A percentile compares a stretch with the other conserved stretches of the same genome.
These are phyloP conservation scores for Xylaria intraflava DNA, from an alignment of 495 filamentous ascomycete genomes.

Conservation along the genomic window DNA sequence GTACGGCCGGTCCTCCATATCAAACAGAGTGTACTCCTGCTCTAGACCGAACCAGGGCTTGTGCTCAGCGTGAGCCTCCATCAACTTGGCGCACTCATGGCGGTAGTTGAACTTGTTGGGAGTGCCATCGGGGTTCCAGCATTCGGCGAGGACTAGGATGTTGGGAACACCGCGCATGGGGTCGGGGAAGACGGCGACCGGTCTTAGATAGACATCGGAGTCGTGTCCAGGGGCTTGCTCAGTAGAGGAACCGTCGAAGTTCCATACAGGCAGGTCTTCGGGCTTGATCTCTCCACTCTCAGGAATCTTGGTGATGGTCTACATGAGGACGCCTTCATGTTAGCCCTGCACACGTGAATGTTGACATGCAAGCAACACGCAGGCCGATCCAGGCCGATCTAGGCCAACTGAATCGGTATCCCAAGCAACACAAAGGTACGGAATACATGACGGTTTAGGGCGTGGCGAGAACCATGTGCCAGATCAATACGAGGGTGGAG, in stretches of 20 bases:
- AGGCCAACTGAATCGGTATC: no score
- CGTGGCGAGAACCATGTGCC: conserved; percentile 1
- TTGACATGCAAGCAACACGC: conserved; percentile 16
- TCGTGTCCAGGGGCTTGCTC: conserved; percentile 92
- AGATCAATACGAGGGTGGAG: not conserved
- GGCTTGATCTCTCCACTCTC: conserved; percentile 42
- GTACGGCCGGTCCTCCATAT: conserved; percentile 77
- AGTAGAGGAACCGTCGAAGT: conserved; percentile 96
- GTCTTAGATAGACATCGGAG: conserved; percentile 96
- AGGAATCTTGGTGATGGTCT: conserved; percentile 72
- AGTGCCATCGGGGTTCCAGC: conserved; percentile 91
- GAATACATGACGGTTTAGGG: no score
- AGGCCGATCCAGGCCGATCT: not conserved
- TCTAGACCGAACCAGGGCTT: conserved; percentile 97
- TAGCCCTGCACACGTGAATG: not conserved
- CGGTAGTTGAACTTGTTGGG: conserved; percentile 99
- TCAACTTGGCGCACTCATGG: conserved; percentile 77
- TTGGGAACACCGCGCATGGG: conserved; percentile 80
- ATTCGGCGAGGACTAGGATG: conserved; percentile 90
- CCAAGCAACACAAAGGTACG: no score
- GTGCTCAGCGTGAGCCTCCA: conserved; percentile 77
- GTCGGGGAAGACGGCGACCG: conserved; percentile 83
- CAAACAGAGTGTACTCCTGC: conserved; percentile 93
- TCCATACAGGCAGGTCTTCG: conserved; percentile 94
- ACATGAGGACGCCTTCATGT: conserved; percentile 6